Evolutionary conservation across 2,329 filamentous ascomycete genomes (phyloP).

Genomic region (Colletotrichum sojae): DNA sequence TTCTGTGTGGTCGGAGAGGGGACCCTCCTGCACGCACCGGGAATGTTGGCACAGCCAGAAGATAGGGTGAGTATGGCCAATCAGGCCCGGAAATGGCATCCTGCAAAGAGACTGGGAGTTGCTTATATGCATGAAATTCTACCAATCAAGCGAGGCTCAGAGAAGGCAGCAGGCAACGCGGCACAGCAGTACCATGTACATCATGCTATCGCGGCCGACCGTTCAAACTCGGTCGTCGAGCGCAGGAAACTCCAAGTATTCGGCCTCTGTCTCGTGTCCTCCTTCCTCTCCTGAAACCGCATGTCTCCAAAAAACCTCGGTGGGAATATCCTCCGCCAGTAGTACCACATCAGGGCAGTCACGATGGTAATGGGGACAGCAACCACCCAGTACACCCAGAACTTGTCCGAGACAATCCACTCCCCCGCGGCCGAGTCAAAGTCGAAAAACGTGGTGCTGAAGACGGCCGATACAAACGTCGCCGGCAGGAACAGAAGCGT

Average conservation of each 20-base stretch:
- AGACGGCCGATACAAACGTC: conserved; percentile 65
- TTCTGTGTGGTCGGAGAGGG: too few species aligned
- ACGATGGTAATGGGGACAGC: conserved; percentile 48
- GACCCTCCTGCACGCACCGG: too few species aligned
- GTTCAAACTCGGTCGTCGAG: fast-evolving
- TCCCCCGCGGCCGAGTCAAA: conserved; percentile 43
- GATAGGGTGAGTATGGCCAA: too few species aligned
- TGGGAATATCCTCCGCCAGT: conserved; percentile 8
- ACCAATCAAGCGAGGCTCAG: background rate
- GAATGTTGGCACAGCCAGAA: too few species aligned
- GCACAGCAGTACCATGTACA: background rate
- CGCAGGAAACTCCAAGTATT: background rate
- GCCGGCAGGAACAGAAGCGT: conserved; percentile 65
- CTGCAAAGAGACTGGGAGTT: too few species aligned
- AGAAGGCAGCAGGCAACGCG: background rate
- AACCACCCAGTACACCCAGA: conserved; percentile 55
- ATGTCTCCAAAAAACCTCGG: background rate
- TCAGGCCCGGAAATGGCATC: too few species aligned
- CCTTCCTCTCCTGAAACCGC: background rate
- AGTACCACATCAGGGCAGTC: conserved; percentile 44
- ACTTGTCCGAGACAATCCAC: conserved; percentile 49
- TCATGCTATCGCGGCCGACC: background rate
- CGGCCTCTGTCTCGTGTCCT: background rate
- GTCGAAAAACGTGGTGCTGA: conserved; percentile 62
- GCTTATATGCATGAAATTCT: background rate